phyloP scores from a whole-genome alignment of 1,284 basidiomycete genomes.

The Sporisorium iseilematis-ciliati region DNA sequence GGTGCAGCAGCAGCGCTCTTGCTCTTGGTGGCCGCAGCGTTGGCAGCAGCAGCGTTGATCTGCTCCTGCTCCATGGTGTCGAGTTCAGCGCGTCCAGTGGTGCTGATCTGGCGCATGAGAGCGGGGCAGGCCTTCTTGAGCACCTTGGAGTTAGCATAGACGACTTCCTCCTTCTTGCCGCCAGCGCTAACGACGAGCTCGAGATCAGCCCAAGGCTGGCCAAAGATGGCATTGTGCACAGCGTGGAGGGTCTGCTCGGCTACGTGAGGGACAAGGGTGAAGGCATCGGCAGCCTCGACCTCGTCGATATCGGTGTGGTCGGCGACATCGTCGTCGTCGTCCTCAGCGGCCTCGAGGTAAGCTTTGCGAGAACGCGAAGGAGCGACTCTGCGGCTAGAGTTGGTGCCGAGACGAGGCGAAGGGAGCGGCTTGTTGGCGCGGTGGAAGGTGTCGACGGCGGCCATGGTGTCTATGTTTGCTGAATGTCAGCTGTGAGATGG shows the following conservation, averaged over 20 bases:
- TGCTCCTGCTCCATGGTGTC: slow-evolving; percentile 42
- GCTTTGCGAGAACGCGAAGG: slow-evolving; percentile 17
- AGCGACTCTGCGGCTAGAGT: slow-evolving; percentile 11
- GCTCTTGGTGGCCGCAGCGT: slow-evolving; percentile 11
- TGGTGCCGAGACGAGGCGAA: slow-evolving; percentile 14
- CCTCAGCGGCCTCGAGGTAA: slow-evolving; percentile 12
- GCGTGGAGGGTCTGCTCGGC: slow-evolving; percentile 45
- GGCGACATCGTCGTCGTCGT: slow-evolving; percentile 18
- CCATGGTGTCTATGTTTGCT: slow-evolving; percentile 12
- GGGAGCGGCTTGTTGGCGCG: slow-evolving; percentile 36
- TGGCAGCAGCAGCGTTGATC: slow-evolving; percentile 16
- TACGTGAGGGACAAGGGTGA: slow-evolving; percentile 40
- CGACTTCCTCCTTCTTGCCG: slow-evolving; percentile 32
- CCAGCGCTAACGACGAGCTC: slow-evolving; percentile 37
- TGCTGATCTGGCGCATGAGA: slow-evolving; percentile 36
- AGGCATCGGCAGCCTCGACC: slow-evolving; percentile 31
- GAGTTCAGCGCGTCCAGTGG: slow-evolving; percentile 30
- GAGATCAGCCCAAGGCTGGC: slow-evolving; percentile 43
- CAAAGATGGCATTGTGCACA: slow-evolving; percentile 44
- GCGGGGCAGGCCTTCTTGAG: slow-evolving; percentile 39
- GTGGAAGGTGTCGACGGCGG: slow-evolving; percentile 22
- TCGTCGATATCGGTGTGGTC: slow-evolving; percentile 30
- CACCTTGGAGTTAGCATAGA: slow-evolving; percentile 42
- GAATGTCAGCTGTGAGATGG: background rate
- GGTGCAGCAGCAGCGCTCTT: slow-evolving; percentile 12